Conservation (phyloP, 1,284 basidiomycete genomes). For the Sutorius eximius region DNA sequence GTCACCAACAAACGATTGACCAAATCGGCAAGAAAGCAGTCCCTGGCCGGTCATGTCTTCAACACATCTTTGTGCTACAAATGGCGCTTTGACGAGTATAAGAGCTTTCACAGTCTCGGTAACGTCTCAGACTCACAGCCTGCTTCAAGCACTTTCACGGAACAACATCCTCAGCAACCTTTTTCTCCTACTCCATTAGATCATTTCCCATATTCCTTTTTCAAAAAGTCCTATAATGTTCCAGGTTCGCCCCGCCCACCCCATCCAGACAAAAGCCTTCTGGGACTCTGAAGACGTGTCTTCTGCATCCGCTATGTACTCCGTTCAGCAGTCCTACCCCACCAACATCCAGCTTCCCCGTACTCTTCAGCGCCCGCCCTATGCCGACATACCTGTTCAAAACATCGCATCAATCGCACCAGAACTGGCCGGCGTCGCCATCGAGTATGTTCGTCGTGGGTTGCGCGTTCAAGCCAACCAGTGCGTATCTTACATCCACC, state of each 20-base stretch:
- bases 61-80: constrained; percentile 38
- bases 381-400: constrained; percentile 51
- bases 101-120: constrained; percentile 19
- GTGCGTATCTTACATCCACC: constrained; percentile 38
- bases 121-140: constrained; percentile 23
- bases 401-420: constrained; percentile 54
- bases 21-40: constrained; percentile 35
- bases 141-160: constrained; percentile 9
- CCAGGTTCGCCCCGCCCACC: constrained; percentile 36
- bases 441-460: constrained; percentile 58
- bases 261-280: constrained; percentile 37
- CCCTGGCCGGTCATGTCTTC: constrained; percentile 15
- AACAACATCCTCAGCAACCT: constrained; percentile 22
- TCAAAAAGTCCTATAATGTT: constrained; percentile 28
- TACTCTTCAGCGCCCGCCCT: constrained; percentile 54
- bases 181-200: constrained; percentile 21
- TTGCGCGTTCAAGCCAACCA: constrained; percentile 50
- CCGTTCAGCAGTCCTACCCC: constrained; percentile 33
- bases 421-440: constrained; percentile 54
- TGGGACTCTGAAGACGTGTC: constrained; percentile 35
- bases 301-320: constrained; percentile 28
- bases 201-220: constrained; percentile 13
- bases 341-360: constrained; percentile 55
- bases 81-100: constrained; percentile 28
- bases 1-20: constrained; percentile 36